A percentile compares a stretch with the other conserved stretches of the same genome.
Conservation (phyloP, 768 basidiomycete species). For the Suillus alpinus region DNA sequence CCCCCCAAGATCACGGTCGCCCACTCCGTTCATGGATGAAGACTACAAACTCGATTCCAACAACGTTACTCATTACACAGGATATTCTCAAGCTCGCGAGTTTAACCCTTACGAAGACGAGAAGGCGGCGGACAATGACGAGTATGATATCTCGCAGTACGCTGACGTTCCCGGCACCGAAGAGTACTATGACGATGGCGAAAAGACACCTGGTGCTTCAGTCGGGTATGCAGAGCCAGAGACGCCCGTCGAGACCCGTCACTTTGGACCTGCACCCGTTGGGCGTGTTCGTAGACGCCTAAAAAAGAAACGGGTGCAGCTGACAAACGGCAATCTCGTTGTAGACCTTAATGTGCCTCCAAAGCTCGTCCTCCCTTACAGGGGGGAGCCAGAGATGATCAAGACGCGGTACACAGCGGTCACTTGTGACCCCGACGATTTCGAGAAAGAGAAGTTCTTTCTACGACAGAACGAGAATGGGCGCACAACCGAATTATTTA, state of each 20-base stretch:
- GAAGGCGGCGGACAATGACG: conserved; percentile 20
- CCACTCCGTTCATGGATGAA: conserved; percentile 75
- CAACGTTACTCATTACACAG: conserved; percentile 55
- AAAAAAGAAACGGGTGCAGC: conserved; percentile 76
- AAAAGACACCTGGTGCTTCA: conserved; percentile 24
- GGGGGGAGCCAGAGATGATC: conserved; percentile 69
- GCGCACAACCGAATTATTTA: conserved; percentile 85
- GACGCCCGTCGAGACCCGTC: conserved; percentile 61
- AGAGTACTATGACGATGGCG: conserved; percentile 18
- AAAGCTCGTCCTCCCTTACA: conserved; percentile 72
- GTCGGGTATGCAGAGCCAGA: conserved; percentile 42
- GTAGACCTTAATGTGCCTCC: conserved; percentile 82
- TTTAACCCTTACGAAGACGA: conserved; percentile 18
- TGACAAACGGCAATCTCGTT: conserved; percentile 88
- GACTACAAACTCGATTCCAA: conserved; percentile 61
- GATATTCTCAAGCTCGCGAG: conserved; percentile 27
- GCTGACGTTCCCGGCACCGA: conserved; percentile 21
- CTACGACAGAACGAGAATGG: conserved; percentile 79
- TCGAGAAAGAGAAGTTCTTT: conserved; percentile 78
- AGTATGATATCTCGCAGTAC: conserved; percentile 33
- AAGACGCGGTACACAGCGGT: conserved; percentile 83
- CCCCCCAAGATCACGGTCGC: conserved; percentile 67
- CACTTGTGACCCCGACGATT: conserved; percentile 93
- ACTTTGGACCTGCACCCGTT: conserved; percentile 85
- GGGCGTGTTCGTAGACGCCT: conserved; percentile 77